Evolutionary conservation across 2,329 filamentous ascomycete species (phyloP), one percentile per base, ranked within the genome.

Genomic region (Zasmidium angulare): DNA sequence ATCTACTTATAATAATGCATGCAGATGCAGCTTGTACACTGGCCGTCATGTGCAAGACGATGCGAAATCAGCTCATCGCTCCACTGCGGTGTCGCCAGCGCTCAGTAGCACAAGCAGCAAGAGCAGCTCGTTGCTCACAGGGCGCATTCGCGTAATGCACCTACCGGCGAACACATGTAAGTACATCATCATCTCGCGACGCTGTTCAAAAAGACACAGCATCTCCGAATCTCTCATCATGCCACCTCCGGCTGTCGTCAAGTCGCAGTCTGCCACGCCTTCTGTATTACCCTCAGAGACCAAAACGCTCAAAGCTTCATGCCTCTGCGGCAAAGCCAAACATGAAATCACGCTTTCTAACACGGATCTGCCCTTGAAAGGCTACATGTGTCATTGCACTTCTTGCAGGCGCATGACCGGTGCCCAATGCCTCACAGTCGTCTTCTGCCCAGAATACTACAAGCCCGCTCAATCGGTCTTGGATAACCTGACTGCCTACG

Each of bases 331-430:
- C 51, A 36, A 55, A 24, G 73, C 75, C 46, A 67, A 53, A 3
- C 69, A 76, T 52, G 66, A 71, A 1, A 69, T 79, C 65, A 66
- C 66, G 2, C 67, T 79, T 12, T 72, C 72, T 0, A 68, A 63
- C 1, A 61, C 68, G 9, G 65, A 62, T 2, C 68, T 80, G 6
- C 78, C 78, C 1, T 56, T 79, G 9, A 66, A 69, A 36, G 68
- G 71, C 4, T 69, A 72, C 52, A 71, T 85, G 62, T 85, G 83
- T 69, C 80, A 84, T 66, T 85, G 83, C 74, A 70, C 71, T 59
- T 75, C 70, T 23, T 86, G 82, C 68, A 78, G 82, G 17, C 74
- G 74, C 49, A 74, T 76, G 26, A 79, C 78, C 19, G 83, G 83
- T 20, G 72, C 78, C 11, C 71, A 83, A 9, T 78, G 73, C 56